Evolutionary conservation across 805 yeast species (phyloP).

Genomic region (Citeromyces matritensis): DNA sequence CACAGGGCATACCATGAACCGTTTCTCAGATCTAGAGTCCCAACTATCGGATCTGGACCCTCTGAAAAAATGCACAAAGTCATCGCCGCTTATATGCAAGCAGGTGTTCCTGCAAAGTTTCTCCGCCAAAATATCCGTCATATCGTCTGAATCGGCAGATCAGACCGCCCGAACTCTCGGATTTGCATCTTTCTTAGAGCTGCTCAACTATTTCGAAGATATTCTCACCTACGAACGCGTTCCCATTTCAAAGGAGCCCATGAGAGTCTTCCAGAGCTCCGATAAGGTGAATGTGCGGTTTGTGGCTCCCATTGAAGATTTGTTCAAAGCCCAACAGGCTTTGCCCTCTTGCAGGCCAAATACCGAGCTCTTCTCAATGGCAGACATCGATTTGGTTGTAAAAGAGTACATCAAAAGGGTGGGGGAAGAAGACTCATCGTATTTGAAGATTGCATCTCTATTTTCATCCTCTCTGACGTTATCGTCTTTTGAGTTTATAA

Average conservation of each 20-base stretch:
- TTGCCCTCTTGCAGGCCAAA: neutral
- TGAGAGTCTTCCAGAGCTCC: neutral
- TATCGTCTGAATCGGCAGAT: constrained; percentile 10
- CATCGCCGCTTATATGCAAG: constrained; percentile 11
- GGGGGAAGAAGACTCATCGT: constrained; percentile 26
- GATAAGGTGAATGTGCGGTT: constrained; percentile 10
- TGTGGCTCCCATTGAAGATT: constrained; percentile 10
- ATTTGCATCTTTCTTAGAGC: constrained; percentile 7
- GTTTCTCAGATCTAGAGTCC: no score
- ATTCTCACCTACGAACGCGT: constrained; percentile 4
- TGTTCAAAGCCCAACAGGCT: constrained; percentile 8
- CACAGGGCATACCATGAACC: no score
- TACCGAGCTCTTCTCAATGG: constrained; percentile 10
- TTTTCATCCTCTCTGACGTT: constrained; percentile 42
- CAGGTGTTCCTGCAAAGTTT: constrained; percentile 13
- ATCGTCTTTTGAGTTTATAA: constrained; percentile 72
- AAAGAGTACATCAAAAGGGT: constrained; percentile 9
- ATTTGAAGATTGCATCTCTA: constrained; percentile 40
- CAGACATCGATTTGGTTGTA: constrained; percentile 5
- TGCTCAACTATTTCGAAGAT: constrained; percentile 15
- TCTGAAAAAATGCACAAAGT: no score
- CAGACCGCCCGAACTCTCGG: constrained; percentile 8
- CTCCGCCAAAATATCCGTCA: constrained; percentile 17
- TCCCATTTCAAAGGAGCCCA: neutral
- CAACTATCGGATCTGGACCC: no score